A percentile compares a stretch with the other conserved stretches of the same genome.
Evolutionary conservation across 169 alveolate species (phyloP).

Genomic region (Plasmodium knowlesi): DNA sequence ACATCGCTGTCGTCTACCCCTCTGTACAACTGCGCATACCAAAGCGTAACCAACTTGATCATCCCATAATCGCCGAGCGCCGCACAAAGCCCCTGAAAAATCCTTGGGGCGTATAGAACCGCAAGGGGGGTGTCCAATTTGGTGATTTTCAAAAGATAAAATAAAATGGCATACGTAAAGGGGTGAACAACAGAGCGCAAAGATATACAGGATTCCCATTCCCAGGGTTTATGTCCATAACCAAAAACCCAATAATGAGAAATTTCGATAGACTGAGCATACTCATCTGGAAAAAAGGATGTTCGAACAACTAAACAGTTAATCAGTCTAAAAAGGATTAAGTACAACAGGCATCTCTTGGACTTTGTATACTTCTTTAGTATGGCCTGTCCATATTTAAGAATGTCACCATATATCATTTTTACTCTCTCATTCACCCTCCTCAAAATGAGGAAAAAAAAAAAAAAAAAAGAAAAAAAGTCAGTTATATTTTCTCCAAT

Average conservation of each 20-base stretch:
- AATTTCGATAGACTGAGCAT: constrained; percentile 86
- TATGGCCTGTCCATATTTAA: neutral
- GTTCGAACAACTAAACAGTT: constrained; percentile 76
- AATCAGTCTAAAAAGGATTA: constrained; percentile 68
- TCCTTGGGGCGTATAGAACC: constrained; percentile 77
- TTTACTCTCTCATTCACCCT: neutral
- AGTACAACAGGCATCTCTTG: constrained; percentile 12
- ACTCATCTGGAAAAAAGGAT: constrained; percentile 86
- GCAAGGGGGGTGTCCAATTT: constrained; percentile 49
- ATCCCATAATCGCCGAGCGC: constrained; percentile 78
- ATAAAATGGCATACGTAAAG: constrained; percentile 76
- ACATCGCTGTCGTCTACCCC: neutral
- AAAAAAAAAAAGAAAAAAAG: neutral
- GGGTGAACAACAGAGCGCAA: constrained; percentile 83
- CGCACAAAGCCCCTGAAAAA: constrained; percentile 79
- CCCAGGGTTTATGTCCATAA: constrained; percentile 87
- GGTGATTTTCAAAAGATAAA: constrained; percentile 67
- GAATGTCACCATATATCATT: constrained; percentile 10
- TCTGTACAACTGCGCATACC: constrained; percentile 32
- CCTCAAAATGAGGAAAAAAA: neutral
- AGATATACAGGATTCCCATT: constrained; percentile 85
- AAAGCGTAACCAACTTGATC: constrained; percentile 43
- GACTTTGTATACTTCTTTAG: neutral
- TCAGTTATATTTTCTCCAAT: constrained; percentile 1
- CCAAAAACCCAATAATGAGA: constrained; percentile 82